Conservation (phyloP, 169 alveolate species). For the Plasmodium cynomolgi region DNA sequence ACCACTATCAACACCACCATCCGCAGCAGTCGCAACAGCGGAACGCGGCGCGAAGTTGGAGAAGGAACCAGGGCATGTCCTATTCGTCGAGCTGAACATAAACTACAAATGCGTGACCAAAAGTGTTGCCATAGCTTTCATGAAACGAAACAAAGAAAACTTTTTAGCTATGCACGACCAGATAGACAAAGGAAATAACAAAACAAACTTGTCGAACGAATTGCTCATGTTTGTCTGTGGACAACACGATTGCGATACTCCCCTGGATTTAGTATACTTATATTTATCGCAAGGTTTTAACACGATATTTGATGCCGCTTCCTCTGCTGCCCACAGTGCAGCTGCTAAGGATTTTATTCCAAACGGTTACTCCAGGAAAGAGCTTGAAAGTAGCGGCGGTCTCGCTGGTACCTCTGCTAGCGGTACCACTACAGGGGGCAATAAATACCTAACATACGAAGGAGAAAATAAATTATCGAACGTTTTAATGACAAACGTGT, state of each 20-base stretch:
- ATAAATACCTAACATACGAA: constrained; percentile 19
- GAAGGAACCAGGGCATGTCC: constrained; percentile 23
- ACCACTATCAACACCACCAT: background rate
- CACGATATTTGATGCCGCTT: constrained; percentile 76
- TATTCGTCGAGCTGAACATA: constrained; percentile 69
- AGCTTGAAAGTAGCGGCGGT: background rate
- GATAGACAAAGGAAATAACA: constrained; percentile 35
- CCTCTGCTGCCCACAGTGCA: constrained; percentile 5
- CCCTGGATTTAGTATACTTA: constrained; percentile 72
- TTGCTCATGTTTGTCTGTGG: constrained; percentile 76
- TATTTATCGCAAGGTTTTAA: constrained; percentile 76
- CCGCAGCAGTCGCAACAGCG: background rate
- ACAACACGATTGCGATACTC: constrained; percentile 63
- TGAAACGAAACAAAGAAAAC: constrained; percentile 70
- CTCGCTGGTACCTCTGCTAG: background rate
- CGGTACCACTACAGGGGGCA: background rate
- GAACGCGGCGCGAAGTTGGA: background rate
- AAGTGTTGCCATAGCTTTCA: constrained; percentile 70
- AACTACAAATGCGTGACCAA: constrained; percentile 72
- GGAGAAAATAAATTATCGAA: constrained; percentile 73
- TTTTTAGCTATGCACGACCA: constrained; percentile 21
- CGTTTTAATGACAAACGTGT: constrained; percentile 73
- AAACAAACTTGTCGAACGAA: constrained; percentile 55
- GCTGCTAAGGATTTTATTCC: constrained; percentile 2
- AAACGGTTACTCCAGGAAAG: constrained; percentile 19